Evolutionary conservation across 306 rosid genomes (phyloP).

Genomic region (Corylus americana): DNA sequence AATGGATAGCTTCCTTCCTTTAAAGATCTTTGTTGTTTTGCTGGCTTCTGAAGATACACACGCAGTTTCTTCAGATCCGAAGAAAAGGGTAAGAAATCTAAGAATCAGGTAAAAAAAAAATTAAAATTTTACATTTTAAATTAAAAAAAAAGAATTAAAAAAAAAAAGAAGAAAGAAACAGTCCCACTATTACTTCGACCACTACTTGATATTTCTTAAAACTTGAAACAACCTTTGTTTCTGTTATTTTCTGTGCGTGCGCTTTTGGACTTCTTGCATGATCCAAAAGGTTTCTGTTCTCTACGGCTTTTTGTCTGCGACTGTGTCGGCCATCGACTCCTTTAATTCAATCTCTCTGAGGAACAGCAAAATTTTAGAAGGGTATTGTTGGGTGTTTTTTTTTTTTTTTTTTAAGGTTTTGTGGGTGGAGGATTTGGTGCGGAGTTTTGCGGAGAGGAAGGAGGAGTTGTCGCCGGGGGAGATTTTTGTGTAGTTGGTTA

Average conservation of each 20-base stretch:
- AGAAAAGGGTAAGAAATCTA: slow-evolving; percentile 38
- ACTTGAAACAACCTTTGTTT: slow-evolving; percentile 4
- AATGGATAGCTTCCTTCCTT: slow-evolving; percentile 34
- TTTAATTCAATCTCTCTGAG: slow-evolving; percentile 6
- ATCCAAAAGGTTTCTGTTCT: slow-evolving; percentile 36
- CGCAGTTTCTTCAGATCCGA: slow-evolving; percentile 56
- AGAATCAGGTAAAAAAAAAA: not conserved
- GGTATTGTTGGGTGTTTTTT: not conserved
- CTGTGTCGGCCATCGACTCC: slow-evolving; percentile 25
- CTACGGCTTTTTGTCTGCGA: too few species aligned
- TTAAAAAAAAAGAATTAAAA: not conserved
- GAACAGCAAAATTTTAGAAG: slow-evolving; percentile 13
- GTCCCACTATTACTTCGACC: not conserved
- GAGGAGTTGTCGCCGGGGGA: slow-evolving; percentile 24
- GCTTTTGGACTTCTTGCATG: slow-evolving; percentile 54
- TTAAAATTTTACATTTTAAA: too few species aligned
- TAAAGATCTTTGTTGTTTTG: slow-evolving; percentile 48
- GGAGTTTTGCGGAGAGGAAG: slow-evolving; percentile 19
- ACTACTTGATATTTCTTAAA: slow-evolving; percentile 7
- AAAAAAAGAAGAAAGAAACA: not conserved
- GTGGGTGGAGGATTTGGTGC: slow-evolving; percentile 5
- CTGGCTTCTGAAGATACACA: slow-evolving; percentile 41
- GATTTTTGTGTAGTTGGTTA: slow-evolving; percentile 31
- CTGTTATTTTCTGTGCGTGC: slow-evolving; percentile 30
- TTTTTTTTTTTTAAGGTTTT: not conserved